Evolutionary conservation across 164 flowering plant genomes (phyloP), one percentile per base, ranked within the genome.

Genomic region (Vitis labrusca): DNA sequence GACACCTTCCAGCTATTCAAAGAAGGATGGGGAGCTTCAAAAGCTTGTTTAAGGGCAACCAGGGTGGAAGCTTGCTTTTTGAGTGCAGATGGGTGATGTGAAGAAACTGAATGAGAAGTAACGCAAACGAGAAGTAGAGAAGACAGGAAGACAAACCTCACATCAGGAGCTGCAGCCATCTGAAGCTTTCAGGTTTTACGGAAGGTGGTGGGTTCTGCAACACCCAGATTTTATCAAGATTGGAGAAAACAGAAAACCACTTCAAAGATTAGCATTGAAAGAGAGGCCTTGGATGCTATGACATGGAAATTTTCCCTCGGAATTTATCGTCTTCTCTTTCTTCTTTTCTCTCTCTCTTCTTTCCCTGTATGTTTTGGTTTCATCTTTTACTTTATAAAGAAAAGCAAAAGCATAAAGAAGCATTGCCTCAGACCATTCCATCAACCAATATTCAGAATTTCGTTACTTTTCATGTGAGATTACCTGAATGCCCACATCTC

Each of bases 1-100:
- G 90, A 71, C 15, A 74, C 65, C 52, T 76, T 82, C 93, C 93
- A 89, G 57, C 50, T 49, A 58, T 67, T 29, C 12, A 87, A 72
- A 47, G 73, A 75, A 50, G 83, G 65, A 57, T 53, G 50, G 15
- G 73, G 59, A 47, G 57, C 50, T 8, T 63, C 73, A 65, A 88
- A 82, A 59, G 65, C 50, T 54, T 74, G 80, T 65, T 88, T 88
- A 19, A 85, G 63, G 10, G 89, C 78, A 49, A 85, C 71, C 47
- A 88, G 73, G 73, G 77, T 76, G 32, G 78, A 73, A 48, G 92
- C 90, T 73, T 88, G 88, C 30, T 67, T 74, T 59, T 52, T 51
- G 44, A 81, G 78, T 6, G 7, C 6, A 65, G 79, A 76, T n/a
- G 64, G 79, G 64, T 70, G 66, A 70, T 69, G 76, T 9, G 79